A percentile compares a stretch with the other conserved stretches of the same genome.
phyloP scores from a whole-genome alignment of 306 rosid species.

The Fragaria ananassa region DNA sequence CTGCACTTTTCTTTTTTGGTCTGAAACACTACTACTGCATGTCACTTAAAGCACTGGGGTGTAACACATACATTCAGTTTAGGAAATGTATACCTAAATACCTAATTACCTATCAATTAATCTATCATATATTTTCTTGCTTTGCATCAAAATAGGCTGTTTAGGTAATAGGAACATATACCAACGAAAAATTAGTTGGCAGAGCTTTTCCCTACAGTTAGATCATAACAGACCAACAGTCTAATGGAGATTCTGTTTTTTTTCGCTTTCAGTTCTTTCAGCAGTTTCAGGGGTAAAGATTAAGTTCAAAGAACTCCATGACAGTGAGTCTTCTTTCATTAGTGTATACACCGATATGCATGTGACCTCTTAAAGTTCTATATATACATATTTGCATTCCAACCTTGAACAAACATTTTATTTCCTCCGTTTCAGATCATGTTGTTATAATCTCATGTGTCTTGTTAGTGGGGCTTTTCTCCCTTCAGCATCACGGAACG shows the following conservation, averaged over 20 bases:
- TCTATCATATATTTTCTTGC: too few relatives aligned
- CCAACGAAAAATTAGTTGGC: too few relatives aligned
- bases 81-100: too few relatives aligned
- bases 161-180: too few relatives aligned
- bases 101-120: too few relatives aligned
- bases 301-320: conserved; percentile 70
- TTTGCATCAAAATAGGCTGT: too few relatives aligned
- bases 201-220: too few relatives aligned
- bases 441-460: conserved; percentile 57
- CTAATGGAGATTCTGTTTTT: conserved; percentile 12
- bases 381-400: not conserved
- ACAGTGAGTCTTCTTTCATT: conserved; percentile 48
- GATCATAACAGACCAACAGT: not conserved
- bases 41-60: too few relatives aligned
- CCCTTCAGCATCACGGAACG: conserved; percentile 77
- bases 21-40: too few relatives aligned
- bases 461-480: conserved; percentile 66
- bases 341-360: not conserved
- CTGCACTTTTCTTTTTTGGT: too few relatives aligned
- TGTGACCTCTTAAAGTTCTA: not conserved
- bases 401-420: conserved; percentile 14
- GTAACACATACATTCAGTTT: too few relatives aligned
- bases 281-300: conserved; percentile 77
- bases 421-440: conserved; percentile 49
- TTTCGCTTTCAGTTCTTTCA: conserved; percentile 78